Conservation (phyloP, 768 basidiomycete genomes). For the Gloeopeniophorella convolvens region DNA sequence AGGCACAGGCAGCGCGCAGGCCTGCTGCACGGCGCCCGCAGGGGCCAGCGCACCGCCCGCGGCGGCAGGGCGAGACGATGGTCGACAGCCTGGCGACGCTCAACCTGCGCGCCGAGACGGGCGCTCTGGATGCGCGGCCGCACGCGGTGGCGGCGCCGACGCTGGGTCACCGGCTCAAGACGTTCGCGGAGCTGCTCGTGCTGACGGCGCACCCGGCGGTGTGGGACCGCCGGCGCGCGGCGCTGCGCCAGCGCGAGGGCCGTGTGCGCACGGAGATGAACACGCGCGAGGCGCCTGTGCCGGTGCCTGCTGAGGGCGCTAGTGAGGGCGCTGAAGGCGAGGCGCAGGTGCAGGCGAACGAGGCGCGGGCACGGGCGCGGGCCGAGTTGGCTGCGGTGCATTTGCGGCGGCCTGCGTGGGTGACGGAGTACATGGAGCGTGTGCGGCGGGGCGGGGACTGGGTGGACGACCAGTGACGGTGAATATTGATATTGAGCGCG, state of each 20-base stretch:
- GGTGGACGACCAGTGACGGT: constrained; percentile 16
- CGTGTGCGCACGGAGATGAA: constrained; percentile 15
- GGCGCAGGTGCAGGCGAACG: neutral
- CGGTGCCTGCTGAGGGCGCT: neutral
- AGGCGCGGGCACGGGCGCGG: neutral
- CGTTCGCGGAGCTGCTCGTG: constrained; percentile 14
- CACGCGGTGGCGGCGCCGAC: constrained; percentile 3
- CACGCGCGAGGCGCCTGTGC: neutral
- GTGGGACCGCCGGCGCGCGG: constrained; percentile 21
- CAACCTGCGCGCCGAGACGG: constrained; percentile 11
- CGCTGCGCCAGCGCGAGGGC: constrained; percentile 19
- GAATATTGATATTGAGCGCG: too few species aligned
- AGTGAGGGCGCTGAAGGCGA: neutral
- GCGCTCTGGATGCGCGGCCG: constrained; percentile 7
- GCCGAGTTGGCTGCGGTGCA: neutral
- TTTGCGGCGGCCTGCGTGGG: constrained; percentile 11
- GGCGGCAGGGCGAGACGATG: neutral
- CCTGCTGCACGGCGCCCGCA: neutral
- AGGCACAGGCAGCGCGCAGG: neutral
- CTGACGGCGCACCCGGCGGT: constrained; percentile 20
- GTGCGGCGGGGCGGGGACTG: constrained; percentile 16
- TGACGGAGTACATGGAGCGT: constrained; percentile 10
- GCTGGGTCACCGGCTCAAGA: constrained; percentile 10
- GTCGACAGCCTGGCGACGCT: constrained; percentile 12
- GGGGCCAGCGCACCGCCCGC: neutral